Conservation (phyloP, 306 rosid genomes). For the Carpinus fangiana region DNA sequence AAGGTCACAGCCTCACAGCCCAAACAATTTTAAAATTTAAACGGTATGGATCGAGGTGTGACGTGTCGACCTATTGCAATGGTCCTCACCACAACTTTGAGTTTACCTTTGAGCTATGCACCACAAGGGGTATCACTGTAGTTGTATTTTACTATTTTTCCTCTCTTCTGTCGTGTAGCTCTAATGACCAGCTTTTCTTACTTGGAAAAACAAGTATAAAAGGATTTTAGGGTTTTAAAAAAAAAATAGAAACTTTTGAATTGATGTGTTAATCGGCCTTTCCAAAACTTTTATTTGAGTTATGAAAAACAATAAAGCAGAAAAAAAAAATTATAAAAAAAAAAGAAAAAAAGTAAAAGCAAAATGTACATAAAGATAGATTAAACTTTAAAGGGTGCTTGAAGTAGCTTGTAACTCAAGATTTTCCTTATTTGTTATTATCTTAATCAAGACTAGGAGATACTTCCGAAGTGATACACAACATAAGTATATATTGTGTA, state of each 20-base stretch:
- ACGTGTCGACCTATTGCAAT: neutral
- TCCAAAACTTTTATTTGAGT: constrained; percentile 46
- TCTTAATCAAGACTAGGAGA: constrained; percentile 39
- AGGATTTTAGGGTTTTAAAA: constrained; percentile 31
- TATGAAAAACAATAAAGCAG: constrained; percentile 37
- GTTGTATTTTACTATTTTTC: neutral
- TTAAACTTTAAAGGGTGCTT: constrained; percentile 24
- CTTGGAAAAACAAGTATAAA: constrained; percentile 28
- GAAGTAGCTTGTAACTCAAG: constrained; percentile 72
- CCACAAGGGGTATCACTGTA: neutral
- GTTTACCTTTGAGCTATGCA: neutral
- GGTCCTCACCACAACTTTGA: neutral
- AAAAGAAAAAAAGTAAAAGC: constrained; percentile 43
- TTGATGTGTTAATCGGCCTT: constrained; percentile 42
- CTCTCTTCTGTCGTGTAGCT: constrained; percentile 1
- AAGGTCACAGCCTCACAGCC: neutral
- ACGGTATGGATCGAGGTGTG: neutral
- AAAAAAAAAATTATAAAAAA: neutral
- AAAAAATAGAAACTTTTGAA: constrained; percentile 48
- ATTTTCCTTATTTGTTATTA: constrained; percentile 33
- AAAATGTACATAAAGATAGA: constrained; percentile 40
- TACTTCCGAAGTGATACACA: constrained; percentile 5
- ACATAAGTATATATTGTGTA: neutral
- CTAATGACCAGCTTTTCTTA: constrained; percentile 13
- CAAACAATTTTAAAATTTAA: constrained; percentile 26